Evolutionary conservation across 1,139 yeast species (phyloP).

Genomic region (Lizanozyma gosingica): DNA sequence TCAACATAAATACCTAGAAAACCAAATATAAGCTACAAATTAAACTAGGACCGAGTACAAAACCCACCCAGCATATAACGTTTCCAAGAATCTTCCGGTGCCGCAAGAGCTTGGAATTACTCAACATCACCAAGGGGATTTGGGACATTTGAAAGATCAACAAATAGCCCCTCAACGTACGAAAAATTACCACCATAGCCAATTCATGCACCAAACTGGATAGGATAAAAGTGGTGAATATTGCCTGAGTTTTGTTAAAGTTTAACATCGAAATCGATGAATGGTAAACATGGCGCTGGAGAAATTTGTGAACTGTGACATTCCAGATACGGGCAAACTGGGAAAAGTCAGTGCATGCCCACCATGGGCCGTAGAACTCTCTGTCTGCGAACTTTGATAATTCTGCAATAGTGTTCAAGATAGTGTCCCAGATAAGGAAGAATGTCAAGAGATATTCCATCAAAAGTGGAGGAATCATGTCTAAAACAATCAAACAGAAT

Average conservation of each 20-base stretch:
- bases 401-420: constrained; percentile 83
- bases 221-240: constrained; percentile 70
- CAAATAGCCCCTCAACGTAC: constrained; percentile 71
- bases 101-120: constrained; percentile 43
- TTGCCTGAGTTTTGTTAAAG: constrained; percentile 58
- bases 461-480: constrained; percentile 71
- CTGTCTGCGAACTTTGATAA: constrained; percentile 80
- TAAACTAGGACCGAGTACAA: constrained; percentile 82
- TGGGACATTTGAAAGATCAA: constrained; percentile 78
- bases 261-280: constrained; percentile 74
- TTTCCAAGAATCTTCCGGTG: constrained; percentile 62
- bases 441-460: constrained; percentile 70
- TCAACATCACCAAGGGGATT: constrained; percentile 52
- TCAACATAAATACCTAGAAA: constrained; percentile 30
- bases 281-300: constrained; percentile 89
- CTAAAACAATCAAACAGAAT: constrained; percentile 60
- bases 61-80: constrained; percentile 85
- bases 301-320: constrained; percentile 85
- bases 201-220: constrained; percentile 84
- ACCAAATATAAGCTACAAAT: constrained; percentile 79
- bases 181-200: constrained; percentile 85
- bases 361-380: constrained; percentile 93
- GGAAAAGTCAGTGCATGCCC: constrained; percentile 94
- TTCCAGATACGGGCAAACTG: constrained; percentile 95
- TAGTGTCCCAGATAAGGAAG: constrained; percentile 91